Percentiles rank a stretch among this genome's conserved stretches.
Evolutionary conservation across 371 early-diverging fungal genomes (phyloP).

Genomic region (Rhizopus arrhizus): DNA sequence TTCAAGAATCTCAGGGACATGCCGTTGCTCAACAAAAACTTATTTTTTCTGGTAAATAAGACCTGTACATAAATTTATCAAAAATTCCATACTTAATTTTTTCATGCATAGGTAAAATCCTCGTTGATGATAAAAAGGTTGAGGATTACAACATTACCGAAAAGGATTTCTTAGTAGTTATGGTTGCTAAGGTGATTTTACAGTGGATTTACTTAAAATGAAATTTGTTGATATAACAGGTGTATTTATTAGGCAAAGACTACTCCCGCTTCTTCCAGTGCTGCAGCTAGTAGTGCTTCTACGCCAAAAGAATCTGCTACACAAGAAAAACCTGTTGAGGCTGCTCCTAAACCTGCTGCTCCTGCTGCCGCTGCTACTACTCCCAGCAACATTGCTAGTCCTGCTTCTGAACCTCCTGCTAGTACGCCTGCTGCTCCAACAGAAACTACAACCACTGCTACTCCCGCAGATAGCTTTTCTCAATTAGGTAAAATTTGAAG

Average conservation of each 20-base stretch:
- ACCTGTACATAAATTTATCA: not conserved
- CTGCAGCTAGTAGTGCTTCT: slow-evolving; percentile 21
- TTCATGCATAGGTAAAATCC: slow-evolving; percentile 78
- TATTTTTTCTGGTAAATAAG: slow-evolving; percentile 74
- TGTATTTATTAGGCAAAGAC: slow-evolving; percentile 56
- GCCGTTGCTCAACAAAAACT: slow-evolving; percentile 81
- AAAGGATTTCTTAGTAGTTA: slow-evolving; percentile 91
- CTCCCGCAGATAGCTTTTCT: slow-evolving; percentile 10
- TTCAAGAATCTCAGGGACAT: slow-evolving; percentile 71
- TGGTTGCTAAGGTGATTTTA: slow-evolving; percentile 83
- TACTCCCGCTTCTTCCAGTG: slow-evolving; percentile 35
- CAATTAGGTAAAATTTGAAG: slow-evolving; percentile 19
- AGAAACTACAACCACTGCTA: not conserved
- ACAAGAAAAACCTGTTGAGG: slow-evolving; percentile 9
- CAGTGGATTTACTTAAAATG: too few species aligned
- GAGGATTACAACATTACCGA: slow-evolving; percentile 80
- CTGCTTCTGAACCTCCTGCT: slow-evolving; percentile 31
- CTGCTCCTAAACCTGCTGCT: slow-evolving; percentile 35
- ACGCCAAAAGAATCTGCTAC: slow-evolving; percentile 15
- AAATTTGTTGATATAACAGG: not conserved
- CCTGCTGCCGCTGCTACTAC: slow-evolving; percentile 35
- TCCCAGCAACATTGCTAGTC: slow-evolving; percentile 36
- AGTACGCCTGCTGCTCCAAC: slow-evolving; percentile 28
- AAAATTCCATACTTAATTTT: slow-evolving; percentile 1
- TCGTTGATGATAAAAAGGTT: slow-evolving; percentile 79